A percentile compares a stretch with the other conserved stretches of the same genome.
These are phyloP conservation scores for Eutypa lata DNA, from an alignment of 2,329 filamentous ascomycete genomes.

Conservation along the genomic window DNA sequence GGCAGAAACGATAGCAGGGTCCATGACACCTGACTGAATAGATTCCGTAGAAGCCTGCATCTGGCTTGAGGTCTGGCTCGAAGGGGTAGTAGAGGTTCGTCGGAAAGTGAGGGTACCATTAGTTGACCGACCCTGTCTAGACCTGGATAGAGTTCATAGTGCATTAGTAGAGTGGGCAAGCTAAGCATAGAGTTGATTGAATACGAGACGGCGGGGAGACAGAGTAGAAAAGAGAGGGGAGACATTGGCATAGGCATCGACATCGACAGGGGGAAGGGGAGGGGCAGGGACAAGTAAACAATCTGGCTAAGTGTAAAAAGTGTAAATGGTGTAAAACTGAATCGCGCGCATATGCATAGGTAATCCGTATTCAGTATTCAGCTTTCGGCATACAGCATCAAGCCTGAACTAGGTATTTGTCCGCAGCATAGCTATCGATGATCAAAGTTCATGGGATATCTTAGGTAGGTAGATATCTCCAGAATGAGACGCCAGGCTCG, in stretches of 20 bases:
- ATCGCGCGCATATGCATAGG: too few species aligned
- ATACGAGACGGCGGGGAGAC: neutral
- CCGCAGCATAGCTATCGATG: too few species aligned
- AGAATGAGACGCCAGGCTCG: too few species aligned
- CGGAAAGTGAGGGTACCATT: conserved; percentile 65
- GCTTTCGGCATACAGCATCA: too few species aligned
- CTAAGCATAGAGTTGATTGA: neutral
- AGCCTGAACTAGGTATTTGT: too few species aligned
- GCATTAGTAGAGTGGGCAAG: neutral
- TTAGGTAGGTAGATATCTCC: too few species aligned
- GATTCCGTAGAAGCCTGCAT: conserved; percentile 31
- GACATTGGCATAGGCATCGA: neutral
- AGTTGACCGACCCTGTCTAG: conserved; percentile 53
- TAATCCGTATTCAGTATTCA: too few species aligned
- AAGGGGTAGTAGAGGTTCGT: conserved; percentile 56
- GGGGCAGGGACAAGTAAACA: too few species aligned
- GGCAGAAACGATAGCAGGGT: conserved; percentile 55
- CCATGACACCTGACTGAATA: conserved; percentile 23
- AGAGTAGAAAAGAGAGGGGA: neutral
- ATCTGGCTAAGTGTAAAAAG: too few species aligned
- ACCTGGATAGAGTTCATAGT: conserved; percentile 38
- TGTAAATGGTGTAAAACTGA: too few species aligned
- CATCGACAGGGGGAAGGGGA: neutral
- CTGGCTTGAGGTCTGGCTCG: conserved; percentile 39
- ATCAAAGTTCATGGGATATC: too few species aligned